Conservation (phyloP, 2,329 filamentous ascomycete genomes). For the Cladophialophora bantiana region DNA sequence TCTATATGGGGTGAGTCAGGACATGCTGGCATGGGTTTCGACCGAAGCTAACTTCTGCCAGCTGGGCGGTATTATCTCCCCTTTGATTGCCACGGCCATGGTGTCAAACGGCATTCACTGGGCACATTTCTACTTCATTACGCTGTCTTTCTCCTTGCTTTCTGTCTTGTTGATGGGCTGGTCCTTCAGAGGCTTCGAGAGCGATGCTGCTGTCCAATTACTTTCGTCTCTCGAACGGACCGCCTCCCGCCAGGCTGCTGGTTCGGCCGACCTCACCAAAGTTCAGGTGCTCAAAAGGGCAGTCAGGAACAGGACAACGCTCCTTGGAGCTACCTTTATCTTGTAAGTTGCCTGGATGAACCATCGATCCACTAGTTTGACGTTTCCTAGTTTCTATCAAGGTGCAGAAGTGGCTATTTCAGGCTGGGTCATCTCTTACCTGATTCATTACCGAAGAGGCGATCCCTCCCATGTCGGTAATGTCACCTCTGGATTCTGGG, state of each 20-base stretch:
- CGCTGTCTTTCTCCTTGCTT: conserved; percentile 63
- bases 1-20: conserved; percentile 52
- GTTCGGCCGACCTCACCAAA: conserved; percentile 42
- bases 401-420: conserved; percentile 84
- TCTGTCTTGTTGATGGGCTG: conserved; percentile 68
- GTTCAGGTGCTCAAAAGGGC: conserved; percentile 54
- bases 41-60: conserved; percentile 22
- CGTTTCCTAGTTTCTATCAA: conserved; percentile 68
- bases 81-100: conserved; percentile 76
- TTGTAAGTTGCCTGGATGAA: conserved; percentile 54
- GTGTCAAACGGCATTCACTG: conserved; percentile 68
- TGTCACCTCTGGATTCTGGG: conserved; percentile 70
- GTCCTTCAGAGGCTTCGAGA: conserved; percentile 74
- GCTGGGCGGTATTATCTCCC: conserved; percentile 68
- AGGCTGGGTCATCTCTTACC: conserved; percentile 85
- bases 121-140: conserved; percentile 76
- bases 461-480: conserved; percentile 77
- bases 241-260: conserved; percentile 49
- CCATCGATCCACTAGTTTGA: background rate
- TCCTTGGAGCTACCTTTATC: conserved; percentile 80
- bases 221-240: conserved; percentile 52
- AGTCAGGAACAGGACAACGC: conserved; percentile 64
- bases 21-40: background rate
- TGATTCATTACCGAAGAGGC: conserved; percentile 75
- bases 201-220: conserved; percentile 59